Base-by-base conservation (phyloP, 78 protist genomes). In the Creolimax fragrantissima region DNA sequence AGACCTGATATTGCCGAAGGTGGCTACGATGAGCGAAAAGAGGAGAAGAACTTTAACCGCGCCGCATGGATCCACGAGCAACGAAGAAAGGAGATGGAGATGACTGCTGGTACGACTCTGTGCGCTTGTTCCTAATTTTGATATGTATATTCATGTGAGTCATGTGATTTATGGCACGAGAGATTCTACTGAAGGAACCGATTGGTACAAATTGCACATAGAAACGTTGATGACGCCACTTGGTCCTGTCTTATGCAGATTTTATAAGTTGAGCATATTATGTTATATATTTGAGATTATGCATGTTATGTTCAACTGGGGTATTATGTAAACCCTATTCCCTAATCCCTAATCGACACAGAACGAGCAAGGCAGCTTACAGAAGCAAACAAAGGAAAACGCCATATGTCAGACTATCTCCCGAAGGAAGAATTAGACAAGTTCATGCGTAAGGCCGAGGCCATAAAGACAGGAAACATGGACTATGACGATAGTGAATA, bases 401-500 rank as follows among this genome's bases (percentile, higher is more conserved):
- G 37, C 41, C 86, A 83, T 11, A 6, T 83, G 86, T 36, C 86
- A 5, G 86, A 83, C 86, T 83, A 83, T 11, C 7, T 83, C 35
- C 86, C 86, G 7, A 83, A 83, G 7, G 86, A 11, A 5, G 86
- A 83, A 83, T 41, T 83, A 5, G 86, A 83, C 6, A 83, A 83
- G 86, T 83, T 83, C 86, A 83, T 83, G 86, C 86, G 86, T 24
- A 83, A 83, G 7, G 86, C 86, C 35, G 42, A 83, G 35, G 86
- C 86, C 7, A 24, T 83, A 5, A 36, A 41, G 5, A 83, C 74
- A 0, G 74, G 74, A 17, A 58, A 58, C 24, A 58, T 24, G 24
- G 74, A 58, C 74, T 58, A 58, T 11, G 86, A 83, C 37, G 86
- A 83, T 32, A 83, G 86, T 24, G 86, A 83, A 32, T 83, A 83